Evolutionary conservation across 2,329 filamentous ascomycete species (phyloP), one percentile per base, ranked within the genome.

Genomic region (Penicillium paneum): DNA sequence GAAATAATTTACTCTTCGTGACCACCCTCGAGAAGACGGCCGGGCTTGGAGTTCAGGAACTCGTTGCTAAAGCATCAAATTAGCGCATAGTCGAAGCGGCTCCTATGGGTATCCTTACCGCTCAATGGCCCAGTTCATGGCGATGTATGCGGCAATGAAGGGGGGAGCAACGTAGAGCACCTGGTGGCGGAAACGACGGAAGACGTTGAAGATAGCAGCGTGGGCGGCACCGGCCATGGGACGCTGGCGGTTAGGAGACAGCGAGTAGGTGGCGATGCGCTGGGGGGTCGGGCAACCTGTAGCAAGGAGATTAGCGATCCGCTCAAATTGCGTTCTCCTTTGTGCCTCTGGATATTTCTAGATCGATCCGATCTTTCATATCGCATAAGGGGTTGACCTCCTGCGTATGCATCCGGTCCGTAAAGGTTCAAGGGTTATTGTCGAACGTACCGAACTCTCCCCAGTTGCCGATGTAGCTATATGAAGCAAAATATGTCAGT

Each of bases 161-260:
- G 92, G 88, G 56, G 94, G 89, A 26, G 87, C 83, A 76, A 92
- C 86, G 83, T 92, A 99, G 66, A 97, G 85, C 65, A 96, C 85
- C 82, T 97, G 94, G 66, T 82, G 76, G 74, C 86, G 87, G 78
- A 88, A 89, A 70, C 94, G 86, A 76, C 94, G 87, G 83, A 89
- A 95, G 67, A 85, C 87, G 84, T 99, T 99, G 87, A 97, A 97
- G 80, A 97, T 78, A 70, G 92, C 93, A 64, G 87, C 89, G 76
- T 93, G 79, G 62, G 82, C 76, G 57, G 87, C 80, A 68, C 90
- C 90, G 61, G 91, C 91, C 64, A 96, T 82, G 61, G 91, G 89
- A 70, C 89, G 87, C 81, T 96, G 93, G 73, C 89, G 88, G 83
- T 99, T 97, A 64, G 88, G 78, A 66, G 90, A 87, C 65, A 99